Conservation (phyloP, 2,329 filamentous ascomycete genomes). For the Aspergillus pseudoterreus region DNA sequence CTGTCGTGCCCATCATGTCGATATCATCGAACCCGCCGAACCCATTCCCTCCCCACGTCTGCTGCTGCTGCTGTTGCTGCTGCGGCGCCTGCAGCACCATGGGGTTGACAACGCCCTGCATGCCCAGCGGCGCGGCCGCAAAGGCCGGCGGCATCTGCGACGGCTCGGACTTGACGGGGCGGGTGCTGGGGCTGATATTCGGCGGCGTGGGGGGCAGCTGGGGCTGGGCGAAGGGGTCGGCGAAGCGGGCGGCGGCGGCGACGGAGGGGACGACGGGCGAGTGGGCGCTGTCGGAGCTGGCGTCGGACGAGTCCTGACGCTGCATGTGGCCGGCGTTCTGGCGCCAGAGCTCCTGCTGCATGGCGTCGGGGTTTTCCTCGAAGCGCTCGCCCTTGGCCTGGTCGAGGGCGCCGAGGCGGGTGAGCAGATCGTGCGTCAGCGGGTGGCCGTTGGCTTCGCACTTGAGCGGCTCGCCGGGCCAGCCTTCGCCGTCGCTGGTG, state of each 20-base stretch:
- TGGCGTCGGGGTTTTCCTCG: slow-evolving; percentile 54
- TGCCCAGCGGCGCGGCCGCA: slow-evolving; percentile 19
- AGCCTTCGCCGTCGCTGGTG: slow-evolving; percentile 49
- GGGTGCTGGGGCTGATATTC: slow-evolving; percentile 35
- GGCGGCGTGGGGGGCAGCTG: slow-evolving; percentile 40
- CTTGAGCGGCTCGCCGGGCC: slow-evolving; percentile 53
- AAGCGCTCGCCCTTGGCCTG: slow-evolving; percentile 52
- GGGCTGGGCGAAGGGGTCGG: slow-evolving; percentile 28
- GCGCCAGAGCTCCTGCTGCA: slow-evolving; percentile 55
- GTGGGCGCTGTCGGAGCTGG: slow-evolving; percentile 55
- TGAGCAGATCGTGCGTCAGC: slow-evolving; percentile 61
- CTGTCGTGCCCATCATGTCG: slow-evolving; percentile 28
- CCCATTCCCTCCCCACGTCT: slow-evolving; percentile 21
- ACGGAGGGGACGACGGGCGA: slow-evolving; percentile 30
- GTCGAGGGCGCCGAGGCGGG: slow-evolving; percentile 56
- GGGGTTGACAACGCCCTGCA: slow-evolving; percentile 36
- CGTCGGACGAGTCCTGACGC: slow-evolving; percentile 54
- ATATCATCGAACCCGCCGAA: slow-evolving; percentile 31
- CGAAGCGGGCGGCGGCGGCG: slow-evolving; percentile 18
- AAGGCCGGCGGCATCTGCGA: slow-evolving; percentile 20
- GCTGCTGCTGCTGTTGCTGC: slow-evolving; percentile 22
- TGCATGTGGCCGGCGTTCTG: slow-evolving; percentile 51
- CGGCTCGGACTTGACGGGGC: slow-evolving; percentile 27
- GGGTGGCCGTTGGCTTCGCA: slow-evolving; percentile 53
- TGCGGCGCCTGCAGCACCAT: slow-evolving; percentile 31